Evolutionary conservation across 1,284 basidiomycete genomes (phyloP).

Genomic region (Fomitopsis schrenkii): DNA sequence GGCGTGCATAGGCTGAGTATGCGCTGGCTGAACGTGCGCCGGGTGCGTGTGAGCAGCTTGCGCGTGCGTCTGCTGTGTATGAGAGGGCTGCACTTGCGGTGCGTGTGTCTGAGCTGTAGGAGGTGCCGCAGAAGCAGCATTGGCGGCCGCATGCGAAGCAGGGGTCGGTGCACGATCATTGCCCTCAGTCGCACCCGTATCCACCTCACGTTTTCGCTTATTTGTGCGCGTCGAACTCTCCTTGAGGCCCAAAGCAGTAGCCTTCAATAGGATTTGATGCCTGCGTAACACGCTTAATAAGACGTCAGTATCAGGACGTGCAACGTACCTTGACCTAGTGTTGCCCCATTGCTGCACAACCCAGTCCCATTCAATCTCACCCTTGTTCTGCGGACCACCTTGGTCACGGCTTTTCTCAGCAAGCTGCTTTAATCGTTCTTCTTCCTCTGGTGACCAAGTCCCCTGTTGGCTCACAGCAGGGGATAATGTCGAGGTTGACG

Average conservation of each 20-base stretch:
- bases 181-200: slow-evolving; percentile 19
- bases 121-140: slow-evolving; percentile 4
- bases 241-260: slow-evolving; percentile 68
- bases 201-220: slow-evolving; percentile 56
- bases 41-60: background rate
- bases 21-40: background rate
- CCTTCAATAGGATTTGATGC: slow-evolving; percentile 76
- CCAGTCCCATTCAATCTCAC: slow-evolving; percentile 75
- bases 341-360: slow-evolving; percentile 68
- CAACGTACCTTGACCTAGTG: slow-evolving; percentile 57
- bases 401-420: slow-evolving; percentile 57
- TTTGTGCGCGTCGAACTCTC: slow-evolving; percentile 62
- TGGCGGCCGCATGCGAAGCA: slow-evolving; percentile 25
- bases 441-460: slow-evolving; percentile 74
- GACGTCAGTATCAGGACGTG: background rate
- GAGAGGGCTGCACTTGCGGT: background rate
- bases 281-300: slow-evolving; percentile 30
- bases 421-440: slow-evolving; percentile 57
- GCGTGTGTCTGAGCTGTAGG: background rate
- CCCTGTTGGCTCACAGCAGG: slow-evolving; percentile 54
- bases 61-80: no score
- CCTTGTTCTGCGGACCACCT: slow-evolving; percentile 31
- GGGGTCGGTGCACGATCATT: slow-evolving; percentile 29
- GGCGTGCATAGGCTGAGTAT: background rate
- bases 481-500: slow-evolving; percentile 28